Conservation (phyloP, 257 asterid species). For the Solanum peruvianum region DNA sequence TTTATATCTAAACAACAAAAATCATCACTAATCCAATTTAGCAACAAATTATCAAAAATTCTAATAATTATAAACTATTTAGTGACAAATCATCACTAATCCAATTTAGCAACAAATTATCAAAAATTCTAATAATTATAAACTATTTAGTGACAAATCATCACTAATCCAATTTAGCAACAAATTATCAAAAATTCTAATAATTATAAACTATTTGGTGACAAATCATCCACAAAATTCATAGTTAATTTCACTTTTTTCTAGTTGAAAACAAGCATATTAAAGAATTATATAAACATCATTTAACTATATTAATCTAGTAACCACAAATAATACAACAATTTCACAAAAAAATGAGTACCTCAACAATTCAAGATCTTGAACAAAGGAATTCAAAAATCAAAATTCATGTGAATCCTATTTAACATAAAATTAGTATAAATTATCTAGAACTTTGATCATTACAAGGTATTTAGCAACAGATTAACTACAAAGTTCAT, state of each 20-base stretch:
- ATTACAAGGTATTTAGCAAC: neutral
- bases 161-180: neutral
- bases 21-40: neutral
- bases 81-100: neutral
- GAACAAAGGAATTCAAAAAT: neutral
- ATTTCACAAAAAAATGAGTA: neutral
- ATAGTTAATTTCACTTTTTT: neutral
- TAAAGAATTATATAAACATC: neutral
- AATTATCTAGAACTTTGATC: neutral
- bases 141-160: neutral
- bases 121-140: neutral
- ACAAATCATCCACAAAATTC: neutral
- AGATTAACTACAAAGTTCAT: neutral
- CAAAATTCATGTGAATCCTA: neutral
- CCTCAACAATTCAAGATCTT: neutral
- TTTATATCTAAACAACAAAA: neutral
- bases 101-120: neutral
- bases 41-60: neutral
- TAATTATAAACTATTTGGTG: neutral
- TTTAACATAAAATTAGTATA: neutral
- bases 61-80: neutral
- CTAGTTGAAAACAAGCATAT: neutral
- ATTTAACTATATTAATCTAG: neutral
- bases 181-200: neutral
- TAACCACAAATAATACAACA: neutral